Conservation (phyloP, 2,329 filamentous ascomycete genomes). For the Ceratocystis harringtonii region DNA sequence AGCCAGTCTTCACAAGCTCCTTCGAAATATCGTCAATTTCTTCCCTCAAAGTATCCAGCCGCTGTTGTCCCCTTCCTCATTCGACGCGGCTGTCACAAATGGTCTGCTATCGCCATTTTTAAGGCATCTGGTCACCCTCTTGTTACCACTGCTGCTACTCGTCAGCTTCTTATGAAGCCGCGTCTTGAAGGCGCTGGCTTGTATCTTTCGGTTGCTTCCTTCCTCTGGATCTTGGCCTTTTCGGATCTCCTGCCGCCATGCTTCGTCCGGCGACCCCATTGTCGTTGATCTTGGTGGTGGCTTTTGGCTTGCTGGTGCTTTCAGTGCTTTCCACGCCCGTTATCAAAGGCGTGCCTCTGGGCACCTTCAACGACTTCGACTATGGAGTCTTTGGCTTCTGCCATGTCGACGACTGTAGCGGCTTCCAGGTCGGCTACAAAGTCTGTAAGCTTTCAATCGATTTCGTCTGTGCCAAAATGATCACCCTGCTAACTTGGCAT, state of each 20-base stretch:
- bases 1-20: not conserved
- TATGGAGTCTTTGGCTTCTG: slow-evolving; percentile 95
- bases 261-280: slow-evolving; percentile 86
- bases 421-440: slow-evolving; percentile 71
- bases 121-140: not conserved
- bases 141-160: not conserved
- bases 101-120: not conserved
- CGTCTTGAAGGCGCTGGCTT: slow-evolving; percentile 33
- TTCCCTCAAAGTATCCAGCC: not conserved
- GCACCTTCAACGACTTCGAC: slow-evolving; percentile 56
- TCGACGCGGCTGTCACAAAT: not conserved
- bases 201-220: slow-evolving; percentile 11
- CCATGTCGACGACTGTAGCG: slow-evolving; percentile 45
- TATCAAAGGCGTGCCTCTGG: slow-evolving; percentile 70
- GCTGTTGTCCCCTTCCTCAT: not conserved
- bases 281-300: slow-evolving; percentile 66
- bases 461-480: not conserved
- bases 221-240: slow-evolving; percentile 15
- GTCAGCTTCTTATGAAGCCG: slow-evolving; percentile 22
- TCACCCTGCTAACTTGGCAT: slow-evolving; percentile 17
- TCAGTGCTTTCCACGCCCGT: slow-evolving; percentile 86
- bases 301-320: slow-evolving; percentile 72
- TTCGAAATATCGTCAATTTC: not conserved
- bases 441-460: slow-evolving; percentile 42
- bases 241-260: slow-evolving; percentile 40